phyloP scores from a whole-genome alignment of 2,329 filamentous ascomycete genomes.

The Epichloe uncinata region DNA sequence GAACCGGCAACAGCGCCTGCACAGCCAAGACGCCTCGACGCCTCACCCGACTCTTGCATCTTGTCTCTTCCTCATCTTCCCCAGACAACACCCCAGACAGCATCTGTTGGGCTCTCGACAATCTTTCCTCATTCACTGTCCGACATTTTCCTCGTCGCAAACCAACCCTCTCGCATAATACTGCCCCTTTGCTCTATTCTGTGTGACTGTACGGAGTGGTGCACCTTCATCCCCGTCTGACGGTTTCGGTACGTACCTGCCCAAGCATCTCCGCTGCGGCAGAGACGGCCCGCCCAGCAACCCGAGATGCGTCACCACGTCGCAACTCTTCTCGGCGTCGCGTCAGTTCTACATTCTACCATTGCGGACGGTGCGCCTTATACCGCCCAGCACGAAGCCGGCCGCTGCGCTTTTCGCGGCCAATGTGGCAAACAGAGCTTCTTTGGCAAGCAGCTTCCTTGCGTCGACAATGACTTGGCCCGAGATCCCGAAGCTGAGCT shows the following conservation, averaged over 20 bases:
- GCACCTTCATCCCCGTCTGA: not conserved
- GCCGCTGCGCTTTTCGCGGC: slow-evolving; percentile 79
- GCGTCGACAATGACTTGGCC: slow-evolving; percentile 79
- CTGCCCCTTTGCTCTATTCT: not conserved
- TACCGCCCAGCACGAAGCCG: slow-evolving; percentile 64
- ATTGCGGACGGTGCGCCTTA: slow-evolving; percentile 14
- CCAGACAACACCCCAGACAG: not conserved
- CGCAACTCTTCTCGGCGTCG: slow-evolving; percentile 18
- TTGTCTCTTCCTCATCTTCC: not conserved
- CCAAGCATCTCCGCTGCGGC: not conserved
- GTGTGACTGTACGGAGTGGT: not conserved
- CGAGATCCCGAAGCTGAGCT: slow-evolving; percentile 57
- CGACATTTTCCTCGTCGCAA: no score
- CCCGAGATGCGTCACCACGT: slow-evolving; percentile 20
- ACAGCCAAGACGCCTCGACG: not conserved
- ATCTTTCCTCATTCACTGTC: not conserved
- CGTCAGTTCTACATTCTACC: slow-evolving; percentile 15
- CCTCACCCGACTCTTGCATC: not conserved
- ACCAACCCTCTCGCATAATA: not conserved
- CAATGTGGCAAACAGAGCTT: slow-evolving; percentile 85
- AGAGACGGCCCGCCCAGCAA: slow-evolving; percentile 3
- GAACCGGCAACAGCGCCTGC: no score
- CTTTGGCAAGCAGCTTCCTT: slow-evolving; percentile 82
- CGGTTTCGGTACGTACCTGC: not conserved
- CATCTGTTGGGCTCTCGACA: not conserved